A percentile compares a stretch with the other conserved stretches of the same genome.
phyloP scores from a whole-genome alignment of 192 early-diverging fungal genomes.

The Backusella westeae region DNA sequence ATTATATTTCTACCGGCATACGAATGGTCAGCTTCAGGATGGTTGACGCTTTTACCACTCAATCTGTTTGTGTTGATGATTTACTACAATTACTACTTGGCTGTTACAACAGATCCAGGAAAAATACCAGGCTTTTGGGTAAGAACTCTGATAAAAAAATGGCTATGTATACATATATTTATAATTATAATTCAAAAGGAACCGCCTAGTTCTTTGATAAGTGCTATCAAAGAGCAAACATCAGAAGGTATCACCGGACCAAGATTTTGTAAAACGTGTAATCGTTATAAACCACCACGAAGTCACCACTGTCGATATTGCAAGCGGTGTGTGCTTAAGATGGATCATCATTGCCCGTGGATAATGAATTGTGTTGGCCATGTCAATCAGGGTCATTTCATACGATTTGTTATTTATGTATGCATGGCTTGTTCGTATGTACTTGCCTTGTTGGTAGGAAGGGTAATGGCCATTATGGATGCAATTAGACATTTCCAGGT shows the following conservation, averaged over 20 bases:
- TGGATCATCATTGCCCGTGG: constrained; percentile 95
- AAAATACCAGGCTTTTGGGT: constrained; percentile 61
- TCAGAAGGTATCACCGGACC: constrained; percentile 54
- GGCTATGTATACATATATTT: background rate
- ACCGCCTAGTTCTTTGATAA: constrained; percentile 14
- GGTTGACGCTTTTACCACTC: constrained; percentile 59
- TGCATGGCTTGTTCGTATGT: constrained; percentile 54
- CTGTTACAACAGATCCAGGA: constrained; percentile 76
- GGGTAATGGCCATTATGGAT: constrained; percentile 51
- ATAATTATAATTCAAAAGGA: constrained; percentile 9
- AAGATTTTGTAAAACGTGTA: constrained; percentile 69
- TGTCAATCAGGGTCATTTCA: constrained; percentile 69
- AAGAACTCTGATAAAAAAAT: background rate
- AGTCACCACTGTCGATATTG: constrained; percentile 79
- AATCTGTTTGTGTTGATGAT: constrained; percentile 75
- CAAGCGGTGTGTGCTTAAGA: constrained; percentile 81
- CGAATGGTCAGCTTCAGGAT: constrained; percentile 9
- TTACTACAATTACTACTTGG: constrained; percentile 88
- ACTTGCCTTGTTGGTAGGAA: constrained; percentile 52
- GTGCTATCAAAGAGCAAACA: constrained; percentile 41
- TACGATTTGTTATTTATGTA: constrained; percentile 79
- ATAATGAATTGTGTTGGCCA: constrained; percentile 86
- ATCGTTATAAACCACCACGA: constrained; percentile 70
- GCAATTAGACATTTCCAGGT: constrained; percentile 33
- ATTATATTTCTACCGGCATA: constrained; percentile 28